Percentiles rank a stretch among this genome's conserved stretches.
These are phyloP conservation scores for Multifurca ochricompacta DNA, from an alignment of 768 basidiomycete genomes.

Conservation along the genomic window DNA sequence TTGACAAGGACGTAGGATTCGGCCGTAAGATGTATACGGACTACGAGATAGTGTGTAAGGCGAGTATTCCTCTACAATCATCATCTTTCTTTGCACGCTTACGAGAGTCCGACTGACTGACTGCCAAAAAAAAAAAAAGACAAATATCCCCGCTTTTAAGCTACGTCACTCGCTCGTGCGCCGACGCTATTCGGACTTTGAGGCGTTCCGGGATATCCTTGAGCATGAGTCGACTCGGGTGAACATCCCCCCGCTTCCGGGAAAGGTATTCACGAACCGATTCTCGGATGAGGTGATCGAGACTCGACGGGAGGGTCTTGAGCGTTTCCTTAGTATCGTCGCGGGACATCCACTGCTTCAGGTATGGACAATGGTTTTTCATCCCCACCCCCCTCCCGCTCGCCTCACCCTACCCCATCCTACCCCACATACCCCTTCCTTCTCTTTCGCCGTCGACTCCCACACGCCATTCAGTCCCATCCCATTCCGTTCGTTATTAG, in stretches of 20 bases:
- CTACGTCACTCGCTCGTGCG: constrained; percentile 64
- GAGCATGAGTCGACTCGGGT: constrained; percentile 96
- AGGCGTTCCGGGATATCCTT: constrained; percentile 93
- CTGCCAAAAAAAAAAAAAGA: no score
- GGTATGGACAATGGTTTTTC: no score
- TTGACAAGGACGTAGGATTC: constrained; percentile 48
- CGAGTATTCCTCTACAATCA: constrained; percentile 28
- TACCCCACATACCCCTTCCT: no score
- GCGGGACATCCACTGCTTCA: constrained; percentile 96
- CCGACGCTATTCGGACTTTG: constrained; percentile 58
- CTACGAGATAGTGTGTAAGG: constrained; percentile 98
- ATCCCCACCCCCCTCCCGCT: no score
- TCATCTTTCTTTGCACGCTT: not conserved
- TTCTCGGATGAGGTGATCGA: constrained; percentile 99
- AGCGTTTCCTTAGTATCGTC: constrained; percentile 91
- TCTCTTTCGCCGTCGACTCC: no score
- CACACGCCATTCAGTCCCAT: no score
- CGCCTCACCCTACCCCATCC: no score
- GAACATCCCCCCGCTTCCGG: constrained; percentile 94
- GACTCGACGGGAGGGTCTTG: constrained; percentile 81
- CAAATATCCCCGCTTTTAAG: constrained; percentile 99
- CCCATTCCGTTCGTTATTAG: no score
- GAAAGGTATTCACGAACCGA: constrained; percentile 96
- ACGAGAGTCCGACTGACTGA: no score
- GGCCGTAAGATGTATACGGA: constrained; percentile 99